Evolutionary conservation across 2,329 filamentous ascomycete species (phyloP), one percentile per base, ranked within the genome.

Genomic region (Aspergillus fijiensis): DNA sequence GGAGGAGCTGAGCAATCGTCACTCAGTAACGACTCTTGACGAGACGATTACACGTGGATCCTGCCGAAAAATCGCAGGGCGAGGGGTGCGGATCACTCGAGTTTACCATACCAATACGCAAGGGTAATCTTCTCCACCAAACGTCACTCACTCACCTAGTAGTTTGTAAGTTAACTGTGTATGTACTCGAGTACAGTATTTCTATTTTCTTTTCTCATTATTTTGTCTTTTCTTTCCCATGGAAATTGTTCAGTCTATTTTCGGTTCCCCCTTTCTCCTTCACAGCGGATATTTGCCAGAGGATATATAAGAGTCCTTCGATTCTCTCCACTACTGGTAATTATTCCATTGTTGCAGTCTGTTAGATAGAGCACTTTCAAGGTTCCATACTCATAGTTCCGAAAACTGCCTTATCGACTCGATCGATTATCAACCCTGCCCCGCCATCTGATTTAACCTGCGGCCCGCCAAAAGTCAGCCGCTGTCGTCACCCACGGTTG

Each of bases 401-500:
- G 27, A 47, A 33, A 19, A 33, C 29, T 31, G 39, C 23, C 48
- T 47, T 47, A 31, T 39, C 55, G 39, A 45, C 33, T 35, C 33
- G 33, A 35, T 35, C 33, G 39, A 45, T 45, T 45, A 45, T 57
- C 35, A 60, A 49, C 57, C 39, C 60, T 60, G 63, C 65, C 65
- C 64, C 64, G 59, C 63, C 58, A 60, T 64, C 60, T 57, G 39
- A 45, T 53, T 49, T 49, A 49, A 55, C 35, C 53, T 25, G 49
- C 65, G 70, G 69, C 66, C 67, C 69, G 69, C 62, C 56, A 51
- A 60, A 35, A 69, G 73, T 74, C 73, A 74, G 65, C 73, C 71
- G 72, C 69, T 61, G 59, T 66, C 68, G 67, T 72, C 71, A 74
- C 69, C 72, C 72, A 74, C 72, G 71, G 72, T 74, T 72, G 68